Evolutionary conservation across 768 basidiomycete genomes (phyloP).

Genomic region (Leccinum longicurvipes): DNA sequence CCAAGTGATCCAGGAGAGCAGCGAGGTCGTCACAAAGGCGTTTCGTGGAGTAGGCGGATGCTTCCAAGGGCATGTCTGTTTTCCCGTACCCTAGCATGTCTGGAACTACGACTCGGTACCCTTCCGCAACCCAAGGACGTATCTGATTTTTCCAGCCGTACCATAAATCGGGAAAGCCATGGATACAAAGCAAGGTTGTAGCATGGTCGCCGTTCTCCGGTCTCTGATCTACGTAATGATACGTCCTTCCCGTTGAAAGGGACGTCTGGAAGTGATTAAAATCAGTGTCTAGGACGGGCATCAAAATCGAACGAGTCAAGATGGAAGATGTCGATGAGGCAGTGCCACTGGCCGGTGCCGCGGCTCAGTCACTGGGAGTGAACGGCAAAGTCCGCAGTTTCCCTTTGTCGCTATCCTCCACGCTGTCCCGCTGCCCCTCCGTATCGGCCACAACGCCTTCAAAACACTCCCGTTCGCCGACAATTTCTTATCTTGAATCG

Average conservation of each 20-base stretch:
- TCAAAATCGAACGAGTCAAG: constrained; percentile 6
- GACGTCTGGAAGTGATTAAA: constrained; percentile 43
- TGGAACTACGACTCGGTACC: constrained; percentile 58
- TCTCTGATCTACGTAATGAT: constrained; percentile 73
- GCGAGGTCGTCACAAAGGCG: constrained; percentile 59
- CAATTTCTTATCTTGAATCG: constrained; percentile 14
- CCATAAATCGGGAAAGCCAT: constrained; percentile 76
- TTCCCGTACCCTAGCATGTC: constrained; percentile 58
- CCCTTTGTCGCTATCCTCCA: constrained; percentile 30
- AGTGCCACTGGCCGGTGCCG: constrained; percentile 26
- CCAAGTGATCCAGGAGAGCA: constrained; percentile 59
- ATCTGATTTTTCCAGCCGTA: constrained; percentile 79
- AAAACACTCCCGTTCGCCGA: neutral
- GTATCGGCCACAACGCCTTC: constrained; percentile 8
- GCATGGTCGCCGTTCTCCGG: constrained; percentile 39
- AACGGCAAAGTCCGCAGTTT: constrained; percentile 29
- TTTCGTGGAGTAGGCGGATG: constrained; percentile 57
- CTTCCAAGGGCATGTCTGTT: constrained; percentile 57
- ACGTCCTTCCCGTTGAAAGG: constrained; percentile 58
- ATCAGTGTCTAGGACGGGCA: neutral
- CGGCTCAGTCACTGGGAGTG: constrained; percentile 8
- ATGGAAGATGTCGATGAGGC: constrained; percentile 6
- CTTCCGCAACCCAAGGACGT: constrained; percentile 58
- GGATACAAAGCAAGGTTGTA: constrained; percentile 65
- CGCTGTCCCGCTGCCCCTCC: constrained; percentile 17